Evolutionary conservation across 495 filamentous ascomycete genomes (phyloP).

Genomic region (Pseudevernia furfuracea): DNA sequence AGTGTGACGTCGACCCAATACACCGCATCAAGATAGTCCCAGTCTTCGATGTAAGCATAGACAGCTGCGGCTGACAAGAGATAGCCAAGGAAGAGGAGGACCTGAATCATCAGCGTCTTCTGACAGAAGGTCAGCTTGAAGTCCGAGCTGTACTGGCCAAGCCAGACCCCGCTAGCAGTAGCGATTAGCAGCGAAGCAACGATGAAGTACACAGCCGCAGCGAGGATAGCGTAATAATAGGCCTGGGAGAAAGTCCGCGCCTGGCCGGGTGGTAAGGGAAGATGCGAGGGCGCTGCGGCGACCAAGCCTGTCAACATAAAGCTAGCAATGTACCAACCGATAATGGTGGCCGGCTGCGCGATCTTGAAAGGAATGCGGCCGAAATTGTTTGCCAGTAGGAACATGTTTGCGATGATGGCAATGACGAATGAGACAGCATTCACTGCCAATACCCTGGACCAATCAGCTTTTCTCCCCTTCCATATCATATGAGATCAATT

Average conservation of each 20-base stretch:
- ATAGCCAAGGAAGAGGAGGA: constrained; percentile 64
- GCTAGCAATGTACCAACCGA: constrained; percentile 59
- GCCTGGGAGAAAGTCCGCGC: constrained; percentile 53
- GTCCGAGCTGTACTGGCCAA: constrained; percentile 54
- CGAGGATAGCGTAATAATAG: constrained; percentile 69
- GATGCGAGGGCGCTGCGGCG: constrained; percentile 43
- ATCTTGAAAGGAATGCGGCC: constrained; percentile 44
- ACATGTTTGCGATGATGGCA: constrained; percentile 3
- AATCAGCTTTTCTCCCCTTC: background rate
- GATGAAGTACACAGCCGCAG: constrained; percentile 65
- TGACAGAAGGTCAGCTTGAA: constrained; percentile 64
- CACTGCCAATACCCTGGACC: constrained; percentile 1
- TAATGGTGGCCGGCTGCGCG: constrained; percentile 54
- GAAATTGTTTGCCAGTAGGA: constrained; percentile 46
- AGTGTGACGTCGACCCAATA: constrained; percentile 63
- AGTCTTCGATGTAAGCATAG: constrained; percentile 61
- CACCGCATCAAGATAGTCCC: constrained; percentile 66
- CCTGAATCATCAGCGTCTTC: constrained; percentile 77
- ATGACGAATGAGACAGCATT: constrained; percentile 1
- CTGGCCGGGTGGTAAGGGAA: constrained; percentile 36
- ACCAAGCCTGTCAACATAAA: constrained; percentile 53
- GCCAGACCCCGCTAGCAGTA: constrained; percentile 55
- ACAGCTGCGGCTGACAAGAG: constrained; percentile 62
- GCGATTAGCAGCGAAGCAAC: constrained; percentile 58
- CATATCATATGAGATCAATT: background rate